phyloP scores from a whole-genome alignment of 1,139 yeast species.

The Diutina catenulata region DNA sequence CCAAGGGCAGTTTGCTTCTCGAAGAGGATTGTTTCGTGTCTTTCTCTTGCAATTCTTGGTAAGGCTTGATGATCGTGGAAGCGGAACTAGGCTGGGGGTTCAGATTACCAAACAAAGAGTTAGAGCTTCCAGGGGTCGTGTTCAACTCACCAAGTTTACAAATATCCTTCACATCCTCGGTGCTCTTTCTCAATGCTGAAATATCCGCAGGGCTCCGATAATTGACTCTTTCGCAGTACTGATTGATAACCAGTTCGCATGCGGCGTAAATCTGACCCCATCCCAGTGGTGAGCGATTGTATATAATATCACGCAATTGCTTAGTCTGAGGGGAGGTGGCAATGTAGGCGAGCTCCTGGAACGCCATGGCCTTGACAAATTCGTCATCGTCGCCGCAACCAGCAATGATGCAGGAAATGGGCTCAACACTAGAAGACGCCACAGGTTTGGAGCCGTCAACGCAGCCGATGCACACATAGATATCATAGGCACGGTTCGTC shows the following conservation, averaged over 20 bases:
- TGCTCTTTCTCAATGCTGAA: slow-evolving; percentile 15
- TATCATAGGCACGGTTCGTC: slow-evolving; percentile 50
- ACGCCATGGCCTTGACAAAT: slow-evolving; percentile 55
- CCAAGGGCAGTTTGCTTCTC: too few relatives aligned
- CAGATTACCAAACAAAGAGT: too few relatives aligned
- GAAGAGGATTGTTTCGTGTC: too few relatives aligned
- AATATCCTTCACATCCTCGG: not conserved
- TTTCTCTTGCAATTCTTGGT: not conserved
- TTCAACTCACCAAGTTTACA: too few relatives aligned
- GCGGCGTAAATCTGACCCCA: slow-evolving; percentile 55
- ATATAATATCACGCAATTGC: slow-evolving; percentile 41
- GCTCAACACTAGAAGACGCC: slow-evolving; percentile 57
- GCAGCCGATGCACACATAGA: slow-evolving; percentile 78
- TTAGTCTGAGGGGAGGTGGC: slow-evolving; percentile 38
- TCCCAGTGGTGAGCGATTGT: slow-evolving; percentile 33
- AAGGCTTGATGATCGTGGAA: too few relatives aligned
- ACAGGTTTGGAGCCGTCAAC: slow-evolving; percentile 61
- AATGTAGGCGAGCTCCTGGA: slow-evolving; percentile 59
- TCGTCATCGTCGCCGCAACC: slow-evolving; percentile 53
- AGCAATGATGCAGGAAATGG: slow-evolving; percentile 58
- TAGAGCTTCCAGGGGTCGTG: too few relatives aligned
- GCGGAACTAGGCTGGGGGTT: too few relatives aligned
- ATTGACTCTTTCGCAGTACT: slow-evolving; percentile 31
- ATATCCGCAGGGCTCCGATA: slow-evolving; percentile 22
- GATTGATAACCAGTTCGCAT: slow-evolving; percentile 42